A percentile compares a stretch with the other conserved stretches of the same genome.
Conservation (phyloP, 2,329 filamentous ascomycete genomes). For the Calonectria crousiana region DNA sequence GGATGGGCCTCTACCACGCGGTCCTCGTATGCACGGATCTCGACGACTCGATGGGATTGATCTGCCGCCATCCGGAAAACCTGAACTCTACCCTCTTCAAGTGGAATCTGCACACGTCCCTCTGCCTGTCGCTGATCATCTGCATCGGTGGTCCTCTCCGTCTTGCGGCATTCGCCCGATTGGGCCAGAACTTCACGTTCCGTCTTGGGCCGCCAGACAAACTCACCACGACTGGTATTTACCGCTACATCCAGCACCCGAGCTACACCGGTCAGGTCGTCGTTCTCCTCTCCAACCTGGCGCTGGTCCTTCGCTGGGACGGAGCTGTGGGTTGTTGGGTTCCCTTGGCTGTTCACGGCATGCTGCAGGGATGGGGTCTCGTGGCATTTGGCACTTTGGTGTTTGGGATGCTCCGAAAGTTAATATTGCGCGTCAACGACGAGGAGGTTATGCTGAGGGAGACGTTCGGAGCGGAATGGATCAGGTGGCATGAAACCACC, state of each 20-base stretch:
- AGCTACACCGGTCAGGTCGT: slow-evolving; percentile 62
- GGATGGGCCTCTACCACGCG: neutral
- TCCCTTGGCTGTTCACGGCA: slow-evolving; percentile 18
- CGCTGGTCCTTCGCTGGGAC: slow-evolving; percentile 53
- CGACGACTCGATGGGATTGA: neutral
- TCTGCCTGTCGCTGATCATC: slow-evolving; percentile 40
- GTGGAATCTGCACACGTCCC: neutral
- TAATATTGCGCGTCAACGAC: neutral
- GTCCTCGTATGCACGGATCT: slow-evolving; percentile 7
- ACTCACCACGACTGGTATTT: slow-evolving; percentile 61
- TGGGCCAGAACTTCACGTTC: slow-evolving; percentile 68
- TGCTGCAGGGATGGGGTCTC: neutral
- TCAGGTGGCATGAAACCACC: neutral
- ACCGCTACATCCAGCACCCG: slow-evolving; percentile 63
- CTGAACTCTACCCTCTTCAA: neutral
- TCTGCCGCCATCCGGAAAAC: neutral
- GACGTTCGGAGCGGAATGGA: slow-evolving; percentile 6
- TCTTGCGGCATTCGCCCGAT: slow-evolving; percentile 53
- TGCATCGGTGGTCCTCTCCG: slow-evolving; percentile 48
- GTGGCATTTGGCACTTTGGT: neutral
- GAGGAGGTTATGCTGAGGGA: slow-evolving; percentile 5
- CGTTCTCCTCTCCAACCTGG: slow-evolving; percentile 40
- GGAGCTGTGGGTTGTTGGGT: slow-evolving; percentile 55
- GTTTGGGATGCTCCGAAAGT: neutral
- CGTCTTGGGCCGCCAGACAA: slow-evolving; percentile 58